Percentiles rank a stretch among this genome's conserved stretches.
phyloP scores from a whole-genome alignment of 305 asterid genomes.

The Fraxinus sp. region DNA sequence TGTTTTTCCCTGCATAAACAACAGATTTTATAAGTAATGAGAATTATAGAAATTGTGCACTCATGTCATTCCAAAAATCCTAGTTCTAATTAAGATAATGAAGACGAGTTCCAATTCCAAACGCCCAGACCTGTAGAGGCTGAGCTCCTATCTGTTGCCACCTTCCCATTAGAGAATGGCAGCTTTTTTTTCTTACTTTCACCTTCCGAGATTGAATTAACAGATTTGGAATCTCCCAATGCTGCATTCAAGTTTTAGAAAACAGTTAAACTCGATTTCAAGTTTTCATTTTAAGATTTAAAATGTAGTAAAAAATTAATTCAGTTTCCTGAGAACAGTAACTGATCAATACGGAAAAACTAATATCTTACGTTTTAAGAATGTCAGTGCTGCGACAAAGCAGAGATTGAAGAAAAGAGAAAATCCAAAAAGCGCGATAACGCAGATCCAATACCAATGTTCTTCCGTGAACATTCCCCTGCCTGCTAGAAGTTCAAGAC shows the following conservation, averaged over 20 bases:
- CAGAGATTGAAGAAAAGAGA: conserved; percentile 51
- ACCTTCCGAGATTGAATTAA: conserved; percentile 26
- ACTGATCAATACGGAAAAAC: background rate
- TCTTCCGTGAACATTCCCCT: conserved; percentile 60
- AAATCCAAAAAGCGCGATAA: conserved; percentile 42
- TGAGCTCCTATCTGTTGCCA: conserved; percentile 13
- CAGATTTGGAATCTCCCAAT: conserved; percentile 45
- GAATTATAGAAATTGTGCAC: background rate
- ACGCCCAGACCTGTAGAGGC: background rate
- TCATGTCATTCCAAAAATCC: background rate
- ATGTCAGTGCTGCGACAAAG: conserved; percentile 56
- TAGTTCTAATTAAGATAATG: background rate
- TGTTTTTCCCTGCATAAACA: conserved; percentile 17
- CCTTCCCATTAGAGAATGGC: conserved; percentile 21
- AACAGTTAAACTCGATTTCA: background rate
- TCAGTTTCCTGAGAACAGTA: background rate
- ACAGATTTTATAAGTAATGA: background rate
- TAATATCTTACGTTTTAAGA: conserved; percentile 47
- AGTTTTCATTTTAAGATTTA: background rate
- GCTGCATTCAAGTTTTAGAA: conserved; percentile 37
- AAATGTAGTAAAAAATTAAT: background rate
- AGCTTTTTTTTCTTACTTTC: conserved; percentile 22
- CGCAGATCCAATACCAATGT: conserved; percentile 59
- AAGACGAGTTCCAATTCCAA: background rate
- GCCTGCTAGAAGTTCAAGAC: conserved; percentile 43